phyloP scores from a whole-genome alignment of 1,284 basidiomycete species.

The Sporisorium reilianum region DNA sequence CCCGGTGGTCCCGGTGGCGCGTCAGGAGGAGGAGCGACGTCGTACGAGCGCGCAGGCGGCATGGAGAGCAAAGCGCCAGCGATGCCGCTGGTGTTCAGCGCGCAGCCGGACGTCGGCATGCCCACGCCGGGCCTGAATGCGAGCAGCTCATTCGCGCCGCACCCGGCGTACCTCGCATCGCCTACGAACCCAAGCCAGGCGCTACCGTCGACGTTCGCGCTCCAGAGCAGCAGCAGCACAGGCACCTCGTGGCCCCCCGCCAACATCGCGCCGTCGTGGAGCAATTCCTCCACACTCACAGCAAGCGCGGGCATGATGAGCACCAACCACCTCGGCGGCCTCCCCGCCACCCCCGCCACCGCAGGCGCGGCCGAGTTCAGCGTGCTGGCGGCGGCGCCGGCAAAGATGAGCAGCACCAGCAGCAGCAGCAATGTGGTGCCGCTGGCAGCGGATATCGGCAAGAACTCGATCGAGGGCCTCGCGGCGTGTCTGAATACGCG shows the following conservation, averaged over 20 bases:
- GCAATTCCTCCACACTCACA: conserved; percentile 11
- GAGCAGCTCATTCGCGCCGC: conserved; percentile 20
- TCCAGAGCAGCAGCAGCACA: background rate
- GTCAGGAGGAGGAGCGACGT: conserved; percentile 2
- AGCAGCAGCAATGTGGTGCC: conserved; percentile 28
- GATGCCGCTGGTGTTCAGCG: conserved; percentile 5
- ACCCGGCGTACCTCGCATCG: conserved; percentile 41
- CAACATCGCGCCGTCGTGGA: conserved; percentile 24
- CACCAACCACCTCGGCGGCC: background rate
- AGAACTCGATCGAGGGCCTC: conserved; percentile 40
- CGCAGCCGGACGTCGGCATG: background rate
- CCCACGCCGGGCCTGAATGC: background rate
- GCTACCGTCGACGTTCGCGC: background rate
- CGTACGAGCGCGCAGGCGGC: conserved; percentile 30
- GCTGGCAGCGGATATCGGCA: conserved; percentile 40
- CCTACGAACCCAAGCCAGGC: conserved; percentile 9
- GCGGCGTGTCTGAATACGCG: conserved; percentile 34
- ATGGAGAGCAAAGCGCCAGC: conserved; percentile 5
- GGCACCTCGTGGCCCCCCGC: background rate
- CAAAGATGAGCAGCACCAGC: background rate
- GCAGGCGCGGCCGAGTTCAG: background rate
- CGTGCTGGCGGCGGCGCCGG: background rate
- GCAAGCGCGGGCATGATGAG: conserved; percentile 4
- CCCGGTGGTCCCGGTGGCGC: background rate
- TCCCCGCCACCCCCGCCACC: background rate